Evolutionary conservation across 305 asterid genomes (phyloP).

Genomic region (Rubia peregrina): DNA sequence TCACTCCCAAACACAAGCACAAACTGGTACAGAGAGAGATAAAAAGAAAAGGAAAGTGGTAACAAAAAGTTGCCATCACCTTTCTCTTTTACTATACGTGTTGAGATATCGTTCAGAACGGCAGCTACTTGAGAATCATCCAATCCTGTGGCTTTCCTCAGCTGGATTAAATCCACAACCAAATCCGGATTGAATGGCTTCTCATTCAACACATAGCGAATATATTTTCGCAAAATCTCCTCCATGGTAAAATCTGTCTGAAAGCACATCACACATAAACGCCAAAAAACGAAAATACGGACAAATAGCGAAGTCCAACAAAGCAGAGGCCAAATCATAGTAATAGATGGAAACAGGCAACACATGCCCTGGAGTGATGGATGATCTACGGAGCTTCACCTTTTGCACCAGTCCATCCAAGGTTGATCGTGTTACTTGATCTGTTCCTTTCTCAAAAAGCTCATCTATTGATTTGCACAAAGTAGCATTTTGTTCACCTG

Average conservation of each 20-base stretch:
- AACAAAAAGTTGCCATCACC: slow-evolving; percentile 39
- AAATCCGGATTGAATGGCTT: slow-evolving; percentile 81
- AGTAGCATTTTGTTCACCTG: slow-evolving; percentile 79
- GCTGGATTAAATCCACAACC: slow-evolving; percentile 69
- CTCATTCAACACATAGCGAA: slow-evolving; percentile 88
- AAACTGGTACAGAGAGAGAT: background rate
- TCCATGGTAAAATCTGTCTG: slow-evolving; percentile 91
- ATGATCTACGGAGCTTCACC: slow-evolving; percentile 35
- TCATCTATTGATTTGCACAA: slow-evolving; percentile 84
- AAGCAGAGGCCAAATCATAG: background rate
- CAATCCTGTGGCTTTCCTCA: slow-evolving; percentile 62
- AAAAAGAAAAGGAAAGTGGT: background rate
- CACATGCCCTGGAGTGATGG: background rate
- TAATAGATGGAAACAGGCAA: slow-evolving; percentile 1
- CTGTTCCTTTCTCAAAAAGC: slow-evolving; percentile 65
- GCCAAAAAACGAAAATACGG: slow-evolving; percentile 13
- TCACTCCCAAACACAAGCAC: background rate
- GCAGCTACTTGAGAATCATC: slow-evolving; percentile 77
- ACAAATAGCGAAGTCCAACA: background rate
- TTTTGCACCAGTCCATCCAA: slow-evolving; percentile 57
- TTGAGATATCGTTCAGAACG: slow-evolving; percentile 80
- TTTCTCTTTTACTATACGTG: slow-evolving; percentile 79
- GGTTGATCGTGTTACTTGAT: slow-evolving; percentile 42
- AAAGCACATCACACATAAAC: slow-evolving; percentile 20
- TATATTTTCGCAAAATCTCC: slow-evolving; percentile 78